Conservation (phyloP, 1,139 yeast species). For the Casaregolazyma lundiana region DNA sequence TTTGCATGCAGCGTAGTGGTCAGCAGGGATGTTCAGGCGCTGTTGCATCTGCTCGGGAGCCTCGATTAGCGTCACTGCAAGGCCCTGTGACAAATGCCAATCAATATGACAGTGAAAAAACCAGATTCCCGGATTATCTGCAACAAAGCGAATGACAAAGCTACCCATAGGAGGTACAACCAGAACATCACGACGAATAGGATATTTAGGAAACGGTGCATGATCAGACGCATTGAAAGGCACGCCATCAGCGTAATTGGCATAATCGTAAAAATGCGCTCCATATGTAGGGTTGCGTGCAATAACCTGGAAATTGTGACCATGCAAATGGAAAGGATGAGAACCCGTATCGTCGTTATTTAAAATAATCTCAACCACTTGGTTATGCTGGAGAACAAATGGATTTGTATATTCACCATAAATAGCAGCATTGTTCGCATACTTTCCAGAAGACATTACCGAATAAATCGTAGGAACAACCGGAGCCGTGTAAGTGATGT, state of each 20-base stretch:
- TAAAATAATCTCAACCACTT: slow-evolving; percentile 56
- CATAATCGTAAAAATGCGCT: slow-evolving; percentile 34
- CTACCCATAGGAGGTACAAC: slow-evolving; percentile 64
- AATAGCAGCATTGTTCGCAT: slow-evolving; percentile 45
- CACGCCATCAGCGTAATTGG: slow-evolving; percentile 36
- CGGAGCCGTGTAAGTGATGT: slow-evolving; percentile 66
- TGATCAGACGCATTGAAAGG: slow-evolving; percentile 43
- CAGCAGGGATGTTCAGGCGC: slow-evolving; percentile 42
- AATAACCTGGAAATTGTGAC: slow-evolving; percentile 68
- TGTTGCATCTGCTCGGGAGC: slow-evolving; percentile 61
- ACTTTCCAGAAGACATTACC: slow-evolving; percentile 51
- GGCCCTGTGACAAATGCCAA: slow-evolving; percentile 90
- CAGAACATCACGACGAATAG: slow-evolving; percentile 67
- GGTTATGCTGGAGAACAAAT: slow-evolving; percentile 62
- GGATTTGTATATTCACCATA: slow-evolving; percentile 83
- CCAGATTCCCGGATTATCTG: slow-evolving; percentile 90
- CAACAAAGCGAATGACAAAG: slow-evolving; percentile 59
- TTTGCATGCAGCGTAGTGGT: slow-evolving; percentile 58
- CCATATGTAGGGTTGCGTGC: slow-evolving; percentile 48
- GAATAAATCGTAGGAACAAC: slow-evolving; percentile 77
- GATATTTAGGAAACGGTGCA: slow-evolving; percentile 49
- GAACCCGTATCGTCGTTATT: slow-evolving; percentile 71
- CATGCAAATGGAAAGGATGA: slow-evolving; percentile 85
- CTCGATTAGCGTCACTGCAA: slow-evolving; percentile 69
- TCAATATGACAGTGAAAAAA: slow-evolving; percentile 92